Evolutionary conservation across 306 rosid genomes (phyloP).

Genomic region (Acacia melanoxylon): DNA sequence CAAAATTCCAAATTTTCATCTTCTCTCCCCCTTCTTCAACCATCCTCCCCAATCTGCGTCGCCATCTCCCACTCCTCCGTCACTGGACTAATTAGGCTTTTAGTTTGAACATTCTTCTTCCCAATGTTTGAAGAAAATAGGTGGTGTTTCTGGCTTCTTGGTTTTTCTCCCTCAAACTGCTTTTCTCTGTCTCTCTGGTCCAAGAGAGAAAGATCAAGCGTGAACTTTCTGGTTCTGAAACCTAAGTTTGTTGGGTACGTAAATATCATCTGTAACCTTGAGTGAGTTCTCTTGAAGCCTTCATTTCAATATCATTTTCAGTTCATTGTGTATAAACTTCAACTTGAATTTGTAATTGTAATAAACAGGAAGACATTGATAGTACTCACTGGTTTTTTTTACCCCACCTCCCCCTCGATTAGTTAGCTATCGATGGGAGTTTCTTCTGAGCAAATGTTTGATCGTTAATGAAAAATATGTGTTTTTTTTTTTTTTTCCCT

Average conservation of each 20-base stretch:
- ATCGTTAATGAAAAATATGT: too few species aligned
- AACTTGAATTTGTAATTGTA: too few species aligned
- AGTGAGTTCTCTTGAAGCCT: background rate
- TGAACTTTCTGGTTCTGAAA: constrained; percentile 2
- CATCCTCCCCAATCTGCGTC: too few species aligned
- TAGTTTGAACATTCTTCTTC: background rate
- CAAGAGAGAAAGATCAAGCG: background rate
- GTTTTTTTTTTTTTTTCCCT: too few species aligned
- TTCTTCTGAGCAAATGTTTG: too few species aligned
- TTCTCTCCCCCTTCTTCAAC: too few species aligned
- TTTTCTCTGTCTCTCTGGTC: background rate
- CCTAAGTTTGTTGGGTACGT: background rate
- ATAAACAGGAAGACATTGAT: background rate
- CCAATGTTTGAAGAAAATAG: too few species aligned
- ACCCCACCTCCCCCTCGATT: too few species aligned
- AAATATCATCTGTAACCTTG: constrained; percentile 7
- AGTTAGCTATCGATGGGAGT: too few species aligned
- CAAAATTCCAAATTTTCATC: too few species aligned
- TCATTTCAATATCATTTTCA: background rate
- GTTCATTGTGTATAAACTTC: background rate
- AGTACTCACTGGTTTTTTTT: background rate
- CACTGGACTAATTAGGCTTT: background rate
- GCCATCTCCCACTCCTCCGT: too few species aligned
- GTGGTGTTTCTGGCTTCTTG: background rate
- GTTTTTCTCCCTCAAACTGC: background rate